Percentiles rank a stretch among this genome's conserved stretches.
phyloP scores from a whole-genome alignment of 441 rosid genomes.

The Hura crepitans region DNA sequence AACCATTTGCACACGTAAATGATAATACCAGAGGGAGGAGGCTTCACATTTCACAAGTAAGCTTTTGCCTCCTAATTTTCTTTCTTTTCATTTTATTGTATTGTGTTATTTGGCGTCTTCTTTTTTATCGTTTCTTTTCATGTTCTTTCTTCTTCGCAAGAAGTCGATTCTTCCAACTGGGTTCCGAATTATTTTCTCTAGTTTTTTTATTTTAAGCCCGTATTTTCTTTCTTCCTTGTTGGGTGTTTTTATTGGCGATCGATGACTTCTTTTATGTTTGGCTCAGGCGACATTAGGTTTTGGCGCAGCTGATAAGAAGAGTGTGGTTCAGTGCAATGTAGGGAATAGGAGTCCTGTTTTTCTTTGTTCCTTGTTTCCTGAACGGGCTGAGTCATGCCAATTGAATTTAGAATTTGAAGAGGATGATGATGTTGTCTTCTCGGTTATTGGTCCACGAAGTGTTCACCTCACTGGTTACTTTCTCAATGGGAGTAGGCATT shows the following conservation, averaged over 20 bases:
- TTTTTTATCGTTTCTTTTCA: neutral
- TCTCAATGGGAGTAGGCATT: conserved; percentile 20
- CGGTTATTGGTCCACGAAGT: conserved; percentile 64
- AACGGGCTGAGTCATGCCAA: conserved; percentile 46
- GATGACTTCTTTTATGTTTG: conserved; percentile 2
- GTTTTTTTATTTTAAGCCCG: neutral
- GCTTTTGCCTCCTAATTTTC: neutral
- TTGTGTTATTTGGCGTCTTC: neutral
- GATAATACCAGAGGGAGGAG: conserved; percentile 37
- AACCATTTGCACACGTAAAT: conserved; percentile 44
- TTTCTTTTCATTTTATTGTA: neutral
- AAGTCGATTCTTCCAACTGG: neutral
- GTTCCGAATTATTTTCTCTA: neutral
- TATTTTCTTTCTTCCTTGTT: neutral
- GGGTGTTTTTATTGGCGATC: neutral
- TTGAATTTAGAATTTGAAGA: conserved; percentile 69
- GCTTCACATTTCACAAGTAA: conserved; percentile 66
- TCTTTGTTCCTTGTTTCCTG: conserved; percentile 57
- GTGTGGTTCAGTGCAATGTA: conserved; percentile 65
- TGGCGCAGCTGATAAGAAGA: conserved; percentile 35
- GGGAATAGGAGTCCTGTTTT: conserved; percentile 62
- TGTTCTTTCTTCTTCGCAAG: neutral
- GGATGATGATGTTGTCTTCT: conserved; percentile 58
- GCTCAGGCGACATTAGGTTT: conserved; percentile 66
- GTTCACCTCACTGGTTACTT: conserved; percentile 78